Evolutionary conservation across 1,284 basidiomycete species (phyloP).

Genomic region (Cryptococcus deneoformans): DNA sequence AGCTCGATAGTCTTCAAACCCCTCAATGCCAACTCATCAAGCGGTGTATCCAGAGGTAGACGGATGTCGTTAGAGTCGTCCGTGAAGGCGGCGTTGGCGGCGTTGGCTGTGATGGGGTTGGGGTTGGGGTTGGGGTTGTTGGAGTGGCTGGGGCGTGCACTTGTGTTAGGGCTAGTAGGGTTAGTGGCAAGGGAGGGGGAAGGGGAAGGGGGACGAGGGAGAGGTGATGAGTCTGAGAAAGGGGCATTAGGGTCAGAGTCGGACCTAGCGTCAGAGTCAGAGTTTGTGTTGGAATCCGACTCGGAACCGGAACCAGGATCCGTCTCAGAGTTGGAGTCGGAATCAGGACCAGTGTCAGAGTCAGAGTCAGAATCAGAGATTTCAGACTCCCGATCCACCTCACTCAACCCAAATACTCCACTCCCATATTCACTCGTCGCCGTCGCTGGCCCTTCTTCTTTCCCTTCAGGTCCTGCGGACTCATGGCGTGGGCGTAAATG

Average conservation of each 20-base stretch:
- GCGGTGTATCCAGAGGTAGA: conserved; percentile 11
- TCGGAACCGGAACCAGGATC: not conserved
- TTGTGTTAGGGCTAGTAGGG: too few species aligned
- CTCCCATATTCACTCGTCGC: not conserved
- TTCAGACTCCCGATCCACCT: not conserved
- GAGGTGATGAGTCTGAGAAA: not conserved
- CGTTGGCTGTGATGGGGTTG: too few species aligned
- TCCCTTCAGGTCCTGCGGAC: too few species aligned
- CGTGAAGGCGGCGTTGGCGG: not conserved
- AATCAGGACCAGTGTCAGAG: not conserved
- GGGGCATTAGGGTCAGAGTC: not conserved
- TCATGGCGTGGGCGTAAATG: too few species aligned
- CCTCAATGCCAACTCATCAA: conserved; percentile 10
- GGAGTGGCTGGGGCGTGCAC: too few species aligned
- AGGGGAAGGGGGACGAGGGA: not conserved
- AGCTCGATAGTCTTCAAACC: conserved; percentile 1
- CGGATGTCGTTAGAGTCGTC: conserved; percentile 10
- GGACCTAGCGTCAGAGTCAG: not conserved
- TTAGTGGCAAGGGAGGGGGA: not conserved
- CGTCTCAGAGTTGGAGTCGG: not conserved
- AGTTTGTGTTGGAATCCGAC: not conserved
- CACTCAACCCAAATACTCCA: not conserved
- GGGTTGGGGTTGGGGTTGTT: too few species aligned
- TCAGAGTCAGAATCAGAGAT: not conserved
- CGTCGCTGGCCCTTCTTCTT: too few species aligned